Percentiles rank a stretch among this genome's conserved stretches.
phyloP scores from a whole-genome alignment of 192 early-diverging fungal genomes.

The Jimgerdemannia flammicorona region DNA sequence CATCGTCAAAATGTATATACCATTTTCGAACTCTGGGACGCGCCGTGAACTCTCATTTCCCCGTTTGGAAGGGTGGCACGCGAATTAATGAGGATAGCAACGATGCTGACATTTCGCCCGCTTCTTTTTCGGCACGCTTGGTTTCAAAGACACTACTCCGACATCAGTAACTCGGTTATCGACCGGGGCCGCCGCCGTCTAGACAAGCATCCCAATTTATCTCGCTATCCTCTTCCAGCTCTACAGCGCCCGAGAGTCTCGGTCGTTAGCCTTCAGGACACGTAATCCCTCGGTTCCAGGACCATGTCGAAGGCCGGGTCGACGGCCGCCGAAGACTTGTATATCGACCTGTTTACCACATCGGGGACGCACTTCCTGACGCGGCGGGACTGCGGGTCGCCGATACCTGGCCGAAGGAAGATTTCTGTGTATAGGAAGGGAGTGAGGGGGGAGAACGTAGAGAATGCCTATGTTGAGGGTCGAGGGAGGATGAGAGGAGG shows the following conservation, averaged over 20 bases:
- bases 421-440: neutral
- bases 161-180: conserved; percentile 32
- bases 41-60: neutral
- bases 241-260: too few relatives aligned
- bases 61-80: neutral
- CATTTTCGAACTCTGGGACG: neutral
- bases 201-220: too few relatives aligned
- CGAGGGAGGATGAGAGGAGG: neutral
- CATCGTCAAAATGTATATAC: neutral
- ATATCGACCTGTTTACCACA: too few relatives aligned
- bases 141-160: conserved; percentile 34
- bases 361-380: too few relatives aligned
- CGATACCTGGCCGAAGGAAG: neutral
- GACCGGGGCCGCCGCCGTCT: conserved; percentile 26
- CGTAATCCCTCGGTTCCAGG: too few relatives aligned
- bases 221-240: too few relatives aligned
- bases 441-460: neutral
- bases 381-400: too few relatives aligned
- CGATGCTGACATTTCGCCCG: conserved; percentile 6
- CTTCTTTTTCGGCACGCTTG: conserved; percentile 29
- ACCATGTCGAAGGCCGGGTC: too few relatives aligned
- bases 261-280: too few relatives aligned
- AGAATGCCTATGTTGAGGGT: neutral
- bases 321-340: too few relatives aligned
- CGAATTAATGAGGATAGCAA: neutral